phyloP scores from a whole-genome alignment of 1,139 yeast genomes.

The Yamadazyma atlantica region DNA sequence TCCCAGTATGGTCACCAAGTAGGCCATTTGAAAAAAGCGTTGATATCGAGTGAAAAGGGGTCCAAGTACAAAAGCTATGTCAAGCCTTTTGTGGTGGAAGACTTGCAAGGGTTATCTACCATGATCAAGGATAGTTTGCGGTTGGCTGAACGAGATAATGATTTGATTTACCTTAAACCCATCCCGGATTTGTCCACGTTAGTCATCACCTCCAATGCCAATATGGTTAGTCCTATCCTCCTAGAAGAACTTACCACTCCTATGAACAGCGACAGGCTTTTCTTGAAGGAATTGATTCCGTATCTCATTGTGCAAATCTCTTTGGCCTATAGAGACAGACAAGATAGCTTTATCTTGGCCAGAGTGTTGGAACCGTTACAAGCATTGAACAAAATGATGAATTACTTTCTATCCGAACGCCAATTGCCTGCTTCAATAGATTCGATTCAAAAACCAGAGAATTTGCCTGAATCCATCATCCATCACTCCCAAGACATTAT shows the following conservation, averaged over 20 bases:
- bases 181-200: slow-evolving; percentile 53
- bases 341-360: slow-evolving; percentile 52
- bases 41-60: slow-evolving; percentile 32
- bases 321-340: slow-evolving; percentile 67
- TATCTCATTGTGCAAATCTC: slow-evolving; percentile 64
- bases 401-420: slow-evolving; percentile 41
- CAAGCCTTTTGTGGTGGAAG: slow-evolving; percentile 41
- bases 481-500: slow-evolving; percentile 56
- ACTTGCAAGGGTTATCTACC: slow-evolving; percentile 44
- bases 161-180: slow-evolving; percentile 66
- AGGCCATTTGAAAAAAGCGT: slow-evolving; percentile 50
- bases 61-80: slow-evolving; percentile 44
- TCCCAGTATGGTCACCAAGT: slow-evolving; percentile 71
- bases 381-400: slow-evolving; percentile 48
- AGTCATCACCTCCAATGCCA: slow-evolving; percentile 34
- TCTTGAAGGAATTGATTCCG: slow-evolving; percentile 66
- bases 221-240: slow-evolving; percentile 55
- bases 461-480: slow-evolving; percentile 57
- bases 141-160: slow-evolving; percentile 75
- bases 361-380: slow-evolving; percentile 54
- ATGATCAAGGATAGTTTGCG: slow-evolving; percentile 47
- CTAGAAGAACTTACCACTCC: slow-evolving; percentile 29
- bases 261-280: slow-evolving; percentile 18
- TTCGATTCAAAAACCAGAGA: slow-evolving; percentile 60
- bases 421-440: slow-evolving; percentile 66